phyloP scores from a whole-genome alignment of 2,329 filamentous ascomycete genomes.

The Verticillium tricorpus region DNA sequence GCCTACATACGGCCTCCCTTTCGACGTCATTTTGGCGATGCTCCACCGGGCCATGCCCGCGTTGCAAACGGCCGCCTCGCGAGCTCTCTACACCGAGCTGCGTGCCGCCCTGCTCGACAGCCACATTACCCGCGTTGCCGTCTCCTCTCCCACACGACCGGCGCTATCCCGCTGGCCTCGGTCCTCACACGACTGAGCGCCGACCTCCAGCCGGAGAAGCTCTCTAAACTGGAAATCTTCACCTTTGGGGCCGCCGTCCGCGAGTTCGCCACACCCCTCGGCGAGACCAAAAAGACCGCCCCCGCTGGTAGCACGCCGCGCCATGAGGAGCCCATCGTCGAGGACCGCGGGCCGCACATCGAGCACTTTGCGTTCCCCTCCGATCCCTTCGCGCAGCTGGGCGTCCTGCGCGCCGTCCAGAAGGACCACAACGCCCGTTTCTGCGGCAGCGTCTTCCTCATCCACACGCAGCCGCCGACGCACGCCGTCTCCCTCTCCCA shows the following conservation, averaged over 20 bases:
- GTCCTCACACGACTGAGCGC: conserved; percentile 30
- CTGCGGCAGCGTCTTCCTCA: conserved; percentile 33
- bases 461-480: conserved; percentile 17
- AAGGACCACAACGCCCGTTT: conserved; percentile 30
- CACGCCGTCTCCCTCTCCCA: conserved; percentile 5
- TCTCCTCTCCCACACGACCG: conserved; percentile 36
- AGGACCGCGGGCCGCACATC: conserved; percentile 21
- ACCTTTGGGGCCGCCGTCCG: conserved; percentile 35
- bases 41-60: conserved; percentile 25
- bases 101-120: conserved; percentile 29
- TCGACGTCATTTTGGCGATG: conserved; percentile 41
- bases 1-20: conserved; percentile 45
- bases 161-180: conserved; percentile 29
- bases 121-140: conserved; percentile 26
- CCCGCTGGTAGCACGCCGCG: conserved; percentile 6
- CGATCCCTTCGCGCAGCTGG: conserved; percentile 34
- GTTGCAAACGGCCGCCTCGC: conserved; percentile 19
- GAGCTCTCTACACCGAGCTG: conserved; percentile 28
- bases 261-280: conserved; percentile 31
- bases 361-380: conserved; percentile 30
- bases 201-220: conserved; percentile 29
- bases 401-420: conserved; percentile 29
- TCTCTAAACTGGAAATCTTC: conserved; percentile 36
- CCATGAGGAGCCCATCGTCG: conserved; percentile 11
- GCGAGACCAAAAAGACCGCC: conserved; percentile 11